A percentile compares a stretch with the other conserved stretches of the same genome.
Conservation (phyloP, 2,329 filamentous ascomycete genomes). For the Xylariaceae sp. region DNA sequence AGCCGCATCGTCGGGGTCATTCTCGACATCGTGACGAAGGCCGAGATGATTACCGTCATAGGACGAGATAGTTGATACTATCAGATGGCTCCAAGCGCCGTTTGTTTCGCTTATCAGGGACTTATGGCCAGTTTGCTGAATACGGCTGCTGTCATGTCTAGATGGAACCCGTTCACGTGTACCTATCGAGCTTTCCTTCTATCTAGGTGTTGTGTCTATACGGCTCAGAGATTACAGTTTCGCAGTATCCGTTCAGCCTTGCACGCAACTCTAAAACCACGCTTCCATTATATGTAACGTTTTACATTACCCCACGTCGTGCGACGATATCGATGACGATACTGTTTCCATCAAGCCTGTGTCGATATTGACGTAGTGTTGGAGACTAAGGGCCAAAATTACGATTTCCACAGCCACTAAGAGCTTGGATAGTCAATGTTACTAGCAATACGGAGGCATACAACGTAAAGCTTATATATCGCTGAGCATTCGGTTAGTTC, state of each 20-base stretch:
- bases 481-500: too few relatives aligned
- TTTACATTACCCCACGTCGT: not conserved
- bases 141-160: not conserved
- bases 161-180: not conserved
- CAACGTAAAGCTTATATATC: too few relatives aligned
- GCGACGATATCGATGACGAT: not conserved
- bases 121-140: not conserved
- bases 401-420: too few relatives aligned
- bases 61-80: constrained; percentile 31
- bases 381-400: too few relatives aligned
- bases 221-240: not conserved
- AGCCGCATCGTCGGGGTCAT: constrained; percentile 34
- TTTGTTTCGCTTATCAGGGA: not conserved
- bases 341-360: not conserved
- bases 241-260: not conserved
- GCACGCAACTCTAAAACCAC: not conserved
- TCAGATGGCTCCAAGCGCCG: not conserved
- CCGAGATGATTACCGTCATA: constrained; percentile 30
- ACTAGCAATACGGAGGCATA: too few relatives aligned
- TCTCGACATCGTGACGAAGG: too few relatives aligned
- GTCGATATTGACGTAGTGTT: too few relatives aligned
- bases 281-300: not conserved
- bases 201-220: constrained; percentile 9
- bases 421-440: too few relatives aligned
- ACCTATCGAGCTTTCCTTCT: constrained; percentile 1